Base-by-base conservation (phyloP, 2,329 filamentous ascomycete genomes). In the Celoporthe dispersa region DNA sequence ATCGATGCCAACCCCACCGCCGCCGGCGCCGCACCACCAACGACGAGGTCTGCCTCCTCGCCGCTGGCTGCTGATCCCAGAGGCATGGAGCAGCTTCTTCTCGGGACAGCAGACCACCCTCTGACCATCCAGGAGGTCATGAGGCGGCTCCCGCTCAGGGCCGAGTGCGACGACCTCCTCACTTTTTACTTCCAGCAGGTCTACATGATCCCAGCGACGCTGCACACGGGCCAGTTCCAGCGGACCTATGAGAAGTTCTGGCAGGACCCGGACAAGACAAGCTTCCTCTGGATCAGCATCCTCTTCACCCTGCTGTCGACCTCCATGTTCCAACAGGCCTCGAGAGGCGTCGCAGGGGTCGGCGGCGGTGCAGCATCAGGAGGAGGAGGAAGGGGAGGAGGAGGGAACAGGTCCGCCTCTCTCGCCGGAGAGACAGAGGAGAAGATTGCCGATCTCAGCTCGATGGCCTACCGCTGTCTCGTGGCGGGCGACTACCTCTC, bases 261-360 rank as follows among this genome's bases (percentile, higher is more conserved):
- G 84, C 73, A 74, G 35, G 74, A 79, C 3, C 81, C 84, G 0
- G 73, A 76, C 4, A 76, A 77, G 0, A 77, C 81, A 3, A 82
- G 80, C 71, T 76, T 85, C 16, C 77, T 86, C 35, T 87, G 85
- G 85, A 77, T 85, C 60, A 86, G 84, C 73, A 82, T 85, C 53
- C 77, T 87, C 63, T 84, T 84, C 70, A 85, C 84, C 7, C 80
- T 86, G 62, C 73, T 87, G 53, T 79, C 79, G 71, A 79, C 80
- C 4, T 83, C 83, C 1, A 76, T 79, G 41, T 77, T 80, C 22
- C 78, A 84, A 75, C 77, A 33, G 75, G 77, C 53, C 70, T 74
- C 64, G 78, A 80, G 70, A 77, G 76, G 35, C 71, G 77, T 33
- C 69, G 51, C 22, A 6, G 41, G 41, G 16, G 41, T 2, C 16